Evolutionary conservation across 371 early-diverging fungal species (phyloP).

Genomic region (Syncephalastrum monosporum): DNA sequence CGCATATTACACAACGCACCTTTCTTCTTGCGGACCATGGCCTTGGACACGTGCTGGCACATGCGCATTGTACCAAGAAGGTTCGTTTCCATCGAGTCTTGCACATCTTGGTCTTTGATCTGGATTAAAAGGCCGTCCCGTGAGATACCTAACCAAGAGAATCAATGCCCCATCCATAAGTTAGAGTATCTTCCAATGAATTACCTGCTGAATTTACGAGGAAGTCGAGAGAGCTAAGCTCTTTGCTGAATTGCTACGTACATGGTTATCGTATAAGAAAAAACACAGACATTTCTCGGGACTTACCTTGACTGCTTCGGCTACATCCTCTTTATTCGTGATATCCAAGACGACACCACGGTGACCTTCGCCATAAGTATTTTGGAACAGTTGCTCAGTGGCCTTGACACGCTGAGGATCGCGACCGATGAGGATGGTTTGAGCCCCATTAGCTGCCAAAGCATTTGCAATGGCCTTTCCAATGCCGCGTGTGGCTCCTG

Average conservation of each 20-base stretch:
- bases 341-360: constrained; percentile 51
- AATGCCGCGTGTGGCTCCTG: constrained; percentile 80
- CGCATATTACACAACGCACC: constrained; percentile 26
- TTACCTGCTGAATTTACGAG: constrained; percentile 67
- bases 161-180: neutral
- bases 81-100: constrained; percentile 63
- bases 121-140: constrained; percentile 58
- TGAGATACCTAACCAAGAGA: constrained; percentile 45
- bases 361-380: constrained; percentile 24
- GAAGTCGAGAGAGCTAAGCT: constrained; percentile 28
- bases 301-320: constrained; percentile 42
- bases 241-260: no score
- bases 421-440: constrained; percentile 58
- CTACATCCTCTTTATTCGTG: constrained; percentile 37
- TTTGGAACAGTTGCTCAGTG: constrained; percentile 28
- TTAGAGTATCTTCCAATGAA: no score
- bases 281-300: neutral
- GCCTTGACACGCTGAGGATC: constrained; percentile 42
- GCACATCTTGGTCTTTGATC: constrained; percentile 43
- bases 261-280: neutral
- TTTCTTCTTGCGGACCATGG: constrained; percentile 56
- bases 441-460: constrained; percentile 61
- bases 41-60: constrained; percentile 53
- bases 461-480: constrained; percentile 62
- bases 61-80: constrained; percentile 73